Percentiles rank a stretch among this genome's conserved stretches.
Conservation (phyloP, 73 alveolate genomes). For the Tetrahymena malaccensis region DNA sequence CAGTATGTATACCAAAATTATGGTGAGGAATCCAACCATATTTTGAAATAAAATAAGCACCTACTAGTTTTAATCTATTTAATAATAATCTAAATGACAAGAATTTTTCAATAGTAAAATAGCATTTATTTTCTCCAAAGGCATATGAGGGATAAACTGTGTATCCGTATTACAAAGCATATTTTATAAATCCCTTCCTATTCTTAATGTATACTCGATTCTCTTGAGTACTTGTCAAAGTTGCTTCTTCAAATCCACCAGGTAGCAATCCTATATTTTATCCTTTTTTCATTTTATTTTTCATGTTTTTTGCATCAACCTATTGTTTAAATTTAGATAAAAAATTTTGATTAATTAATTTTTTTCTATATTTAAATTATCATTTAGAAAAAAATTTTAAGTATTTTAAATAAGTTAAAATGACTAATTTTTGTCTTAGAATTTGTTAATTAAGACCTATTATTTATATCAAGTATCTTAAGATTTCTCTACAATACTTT, state of each 20-base stretch:
- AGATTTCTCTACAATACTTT: background rate
- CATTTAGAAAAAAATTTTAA: no score
- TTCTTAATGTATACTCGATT: conserved; percentile 19
- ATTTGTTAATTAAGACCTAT: background rate
- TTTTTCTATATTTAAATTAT: no score
- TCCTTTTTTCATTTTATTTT: conserved; percentile 7
- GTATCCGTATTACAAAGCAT: conserved; percentile 23
- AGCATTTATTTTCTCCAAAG: conserved; percentile 27
- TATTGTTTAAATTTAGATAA: background rate
- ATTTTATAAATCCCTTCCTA: conserved; percentile 34
- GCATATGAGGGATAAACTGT: conserved; percentile 29
- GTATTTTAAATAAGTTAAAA: no score
- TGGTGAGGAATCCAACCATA: conserved; percentile 22
- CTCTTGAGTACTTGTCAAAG: conserved; percentile 11
- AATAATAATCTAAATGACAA: conserved; percentile 11
- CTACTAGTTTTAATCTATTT: conserved; percentile 4
- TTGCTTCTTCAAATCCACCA: conserved; percentile 43
- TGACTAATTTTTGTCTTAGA: background rate
- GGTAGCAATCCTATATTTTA: conserved; percentile 9
- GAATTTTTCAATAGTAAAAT: conserved; percentile 9
- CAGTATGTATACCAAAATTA: conserved; percentile 6
- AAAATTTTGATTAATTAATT: no score
- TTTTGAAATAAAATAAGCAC: conserved; percentile 20
- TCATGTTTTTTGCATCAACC: conserved; percentile 18
- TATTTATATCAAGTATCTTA: no score